These are phyloP conservation scores for Ogataea pilisensis DNA, from an alignment of 805 yeast genomes.

Conservation along the genomic window DNA sequence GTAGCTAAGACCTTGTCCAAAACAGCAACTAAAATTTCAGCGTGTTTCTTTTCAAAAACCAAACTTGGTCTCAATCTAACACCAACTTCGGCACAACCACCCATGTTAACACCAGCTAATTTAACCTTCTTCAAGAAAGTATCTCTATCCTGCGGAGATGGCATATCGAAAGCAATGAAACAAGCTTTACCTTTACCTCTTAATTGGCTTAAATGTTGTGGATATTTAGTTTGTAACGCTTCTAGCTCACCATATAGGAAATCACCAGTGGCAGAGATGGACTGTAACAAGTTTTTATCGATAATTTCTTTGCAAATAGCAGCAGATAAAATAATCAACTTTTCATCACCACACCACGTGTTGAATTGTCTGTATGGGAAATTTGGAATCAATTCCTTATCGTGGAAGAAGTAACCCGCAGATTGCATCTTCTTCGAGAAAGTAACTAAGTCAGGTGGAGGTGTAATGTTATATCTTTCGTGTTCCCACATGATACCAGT, in stretches of 20 bases:
- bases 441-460: conserved; percentile 80
- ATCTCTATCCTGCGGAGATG: conserved; percentile 52
- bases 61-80: conserved; percentile 80
- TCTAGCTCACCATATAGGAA: conserved; percentile 59
- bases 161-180: conserved; percentile 77
- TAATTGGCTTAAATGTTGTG: conserved; percentile 48
- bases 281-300: conserved; percentile 53
- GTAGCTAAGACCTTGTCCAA: conserved; percentile 34
- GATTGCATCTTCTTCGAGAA: conserved; percentile 87
- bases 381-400: conserved; percentile 69
- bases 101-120: conserved; percentile 68
- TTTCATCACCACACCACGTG: conserved; percentile 94
- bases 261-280: conserved; percentile 59
- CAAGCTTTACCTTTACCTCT: conserved; percentile 77
- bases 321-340: conserved; percentile 70
- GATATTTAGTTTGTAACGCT: conserved; percentile 49
- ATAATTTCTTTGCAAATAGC: conserved; percentile 65
- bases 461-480: conserved; percentile 72
- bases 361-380: conserved; percentile 85
- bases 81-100: conserved; percentile 78
- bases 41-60: conserved; percentile 76
- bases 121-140: conserved; percentile 57
- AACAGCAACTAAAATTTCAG: conserved; percentile 54
- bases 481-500: conserved; percentile 87
- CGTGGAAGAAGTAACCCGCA: conserved; percentile 81